A percentile compares a stretch with the other conserved stretches of the same genome.
Conservation (phyloP, 768 basidiomycete species). For the Mycena rebaudengoi region DNA sequence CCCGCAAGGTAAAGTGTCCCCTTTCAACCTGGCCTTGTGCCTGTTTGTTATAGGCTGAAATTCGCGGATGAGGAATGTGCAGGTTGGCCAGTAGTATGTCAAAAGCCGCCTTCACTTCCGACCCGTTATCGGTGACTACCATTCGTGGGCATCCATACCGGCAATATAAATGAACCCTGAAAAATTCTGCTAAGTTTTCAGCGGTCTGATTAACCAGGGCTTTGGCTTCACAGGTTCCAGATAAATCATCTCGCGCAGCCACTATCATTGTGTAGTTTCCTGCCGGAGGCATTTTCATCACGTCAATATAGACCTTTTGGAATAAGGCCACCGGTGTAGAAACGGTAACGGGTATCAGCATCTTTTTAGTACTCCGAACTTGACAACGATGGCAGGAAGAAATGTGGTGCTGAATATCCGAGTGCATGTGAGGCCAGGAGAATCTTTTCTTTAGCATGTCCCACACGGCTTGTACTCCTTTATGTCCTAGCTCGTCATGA, state of each 20-base stretch:
- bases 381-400: conserved; percentile 40
- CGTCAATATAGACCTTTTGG: conserved; percentile 34
- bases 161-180: conserved; percentile 44
- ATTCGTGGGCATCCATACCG: conserved; percentile 38
- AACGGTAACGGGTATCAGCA: conserved; percentile 27
- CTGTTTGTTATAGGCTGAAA: conserved; percentile 47
- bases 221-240: conserved; percentile 36
- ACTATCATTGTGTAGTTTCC: no score
- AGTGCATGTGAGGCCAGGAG: conserved; percentile 35
- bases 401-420: conserved; percentile 32
- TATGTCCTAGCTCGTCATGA: conserved; percentile 36
- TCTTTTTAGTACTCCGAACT: conserved; percentile 9
- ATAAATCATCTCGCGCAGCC: conserved; percentile 41
- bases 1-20: conserved; percentile 41
- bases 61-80: conserved; percentile 35
- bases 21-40: conserved; percentile 47
- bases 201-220: conserved; percentile 27
- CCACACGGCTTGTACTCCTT: conserved; percentile 28
- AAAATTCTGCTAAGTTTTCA: conserved; percentile 33
- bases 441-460: conserved; percentile 25
- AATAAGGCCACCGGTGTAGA: conserved; percentile 24
- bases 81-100: background rate
- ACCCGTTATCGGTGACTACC: conserved; percentile 42
- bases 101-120: conserved; percentile 35
- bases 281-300: conserved; percentile 36